phyloP scores from a whole-genome alignment of 495 filamentous ascomycete genomes.

The Rusavskia elegans region DNA sequence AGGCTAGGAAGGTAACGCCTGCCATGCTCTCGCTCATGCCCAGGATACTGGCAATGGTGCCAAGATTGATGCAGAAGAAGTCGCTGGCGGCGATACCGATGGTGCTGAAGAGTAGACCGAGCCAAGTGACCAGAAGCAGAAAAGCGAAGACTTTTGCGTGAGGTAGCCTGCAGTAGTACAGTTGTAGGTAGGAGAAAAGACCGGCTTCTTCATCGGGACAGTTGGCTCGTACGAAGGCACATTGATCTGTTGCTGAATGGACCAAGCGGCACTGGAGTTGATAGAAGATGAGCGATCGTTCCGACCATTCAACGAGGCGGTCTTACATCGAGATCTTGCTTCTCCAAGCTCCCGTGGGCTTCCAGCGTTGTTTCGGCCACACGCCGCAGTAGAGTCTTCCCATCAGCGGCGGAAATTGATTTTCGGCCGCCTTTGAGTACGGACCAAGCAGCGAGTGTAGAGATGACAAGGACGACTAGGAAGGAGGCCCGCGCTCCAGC shows the following conservation, averaged over 20 bases:
- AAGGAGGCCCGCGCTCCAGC: slow-evolving; percentile 22
- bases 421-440: background rate
- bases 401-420: background rate
- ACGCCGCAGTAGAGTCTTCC: background rate
- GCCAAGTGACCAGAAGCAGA: slow-evolving; percentile 59
- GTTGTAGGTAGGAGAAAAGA: slow-evolving; percentile 68
- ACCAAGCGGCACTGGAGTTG: slow-evolving; percentile 57
- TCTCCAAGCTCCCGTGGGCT: slow-evolving; percentile 1
- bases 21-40: slow-evolving; percentile 93
- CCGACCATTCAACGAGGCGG: background rate
- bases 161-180: slow-evolving; percentile 78
- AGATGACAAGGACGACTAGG: slow-evolving; percentile 18
- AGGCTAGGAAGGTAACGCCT: slow-evolving; percentile 90
- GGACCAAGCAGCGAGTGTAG: slow-evolving; percentile 14
- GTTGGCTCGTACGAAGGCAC: slow-evolving; percentile 66
- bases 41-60: slow-evolving; percentile 72
- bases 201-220: slow-evolving; percentile 85
- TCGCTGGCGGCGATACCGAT: slow-evolving; percentile 98
- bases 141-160: slow-evolving; percentile 64
- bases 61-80: slow-evolving; percentile 94
- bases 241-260: slow-evolving; percentile 62
- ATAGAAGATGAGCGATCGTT: background rate
- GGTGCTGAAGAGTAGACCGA: slow-evolving; percentile 84
- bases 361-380: background rate
- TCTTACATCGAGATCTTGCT: slow-evolving; percentile 1